Evolutionary conservation across 306 rosid species (phyloP), one percentile per base, ranked within the genome.

Genomic region (Herpetospermum pedunculosum): DNA sequence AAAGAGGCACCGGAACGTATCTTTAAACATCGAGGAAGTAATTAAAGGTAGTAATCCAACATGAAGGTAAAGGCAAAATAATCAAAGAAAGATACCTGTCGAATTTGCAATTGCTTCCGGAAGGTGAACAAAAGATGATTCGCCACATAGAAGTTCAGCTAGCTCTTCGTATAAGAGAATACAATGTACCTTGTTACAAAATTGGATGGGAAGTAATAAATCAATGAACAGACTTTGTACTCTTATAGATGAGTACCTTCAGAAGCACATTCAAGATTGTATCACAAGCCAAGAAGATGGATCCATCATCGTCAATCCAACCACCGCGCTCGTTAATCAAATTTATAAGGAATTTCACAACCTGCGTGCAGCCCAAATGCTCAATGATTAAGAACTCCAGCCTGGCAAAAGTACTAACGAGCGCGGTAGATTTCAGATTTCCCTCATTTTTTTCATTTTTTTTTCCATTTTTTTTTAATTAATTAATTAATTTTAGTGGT

Each of bases 231-330:
- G 26, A 28, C 9, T 14, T 21, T 70, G 48, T 70, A 73, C 37
- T 67, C 43, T 12, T 3, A 21, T n/a, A 63, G 13, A 23, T 23
- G 26, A 30, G 79, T 81, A 94, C 98, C 98, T 91, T 87, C 55
- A 94, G 72, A 58, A 91, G 87, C 70, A 94, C 77, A 80, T 91
- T 94, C 89, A 91, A 60, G 74, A 91, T 76, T 53, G 96, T 91
- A 77, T 94, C 97, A 82, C 96, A 91, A 7, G 97, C 97, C 90
- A 89, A 77, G 79, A 89, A 85, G 81, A 87, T 67, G 73, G 88
- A 75, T 76, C 95, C 82, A 73, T 76, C 77, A 64, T 88, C 84
- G 76, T 87, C 88, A 53, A 80, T 85, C 81, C 72, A 30, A 26
- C 40, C 73, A 75, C 80, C 62, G 44, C 67, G 58, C 67, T 81